Conservation (phyloP, 495 filamentous ascomycete species). For the Hyaloscypha finlandica region DNA sequence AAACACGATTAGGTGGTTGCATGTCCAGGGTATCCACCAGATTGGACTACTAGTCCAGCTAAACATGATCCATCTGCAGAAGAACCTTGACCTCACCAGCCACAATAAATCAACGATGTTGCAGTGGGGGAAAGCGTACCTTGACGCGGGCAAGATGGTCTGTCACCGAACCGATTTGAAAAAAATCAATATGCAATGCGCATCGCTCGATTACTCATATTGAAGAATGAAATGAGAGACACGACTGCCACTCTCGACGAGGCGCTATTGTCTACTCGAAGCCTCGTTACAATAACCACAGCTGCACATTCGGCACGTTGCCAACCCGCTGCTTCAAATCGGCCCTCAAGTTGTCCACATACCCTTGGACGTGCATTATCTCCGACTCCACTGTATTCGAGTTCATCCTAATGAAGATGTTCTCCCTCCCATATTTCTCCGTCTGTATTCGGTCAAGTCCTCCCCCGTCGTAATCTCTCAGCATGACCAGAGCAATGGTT, state of each 20-base stretch:
- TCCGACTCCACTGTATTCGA: conserved; percentile 16
- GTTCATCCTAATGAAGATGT: conserved; percentile 4
- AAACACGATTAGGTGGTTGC: too few relatives aligned
- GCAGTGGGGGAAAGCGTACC: background rate
- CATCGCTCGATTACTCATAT: background rate
- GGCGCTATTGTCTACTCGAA: background rate
- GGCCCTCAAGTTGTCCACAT: conserved; percentile 22
- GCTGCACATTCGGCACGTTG: conserved; percentile 23
- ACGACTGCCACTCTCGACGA: background rate
- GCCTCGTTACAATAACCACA: conserved; percentile 30
- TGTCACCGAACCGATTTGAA: background rate
- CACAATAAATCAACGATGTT: background rate
- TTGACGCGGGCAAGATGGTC: background rate
- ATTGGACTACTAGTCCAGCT: too few relatives aligned
- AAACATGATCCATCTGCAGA: background rate
- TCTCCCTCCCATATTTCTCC: conserved; percentile 1
- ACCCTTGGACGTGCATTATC: conserved; percentile 23
- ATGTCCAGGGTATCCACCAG: too few relatives aligned
- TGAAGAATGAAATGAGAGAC: background rate
- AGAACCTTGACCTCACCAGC: background rate
- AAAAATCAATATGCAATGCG: background rate
- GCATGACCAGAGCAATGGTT: conserved; percentile 27
- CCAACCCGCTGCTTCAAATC: conserved; percentile 22
- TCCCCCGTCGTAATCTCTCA: conserved; percentile 13
- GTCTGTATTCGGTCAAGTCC: background rate